phyloP scores from a whole-genome alignment of 345 rosid species.

The Citrus unshiu region DNA sequence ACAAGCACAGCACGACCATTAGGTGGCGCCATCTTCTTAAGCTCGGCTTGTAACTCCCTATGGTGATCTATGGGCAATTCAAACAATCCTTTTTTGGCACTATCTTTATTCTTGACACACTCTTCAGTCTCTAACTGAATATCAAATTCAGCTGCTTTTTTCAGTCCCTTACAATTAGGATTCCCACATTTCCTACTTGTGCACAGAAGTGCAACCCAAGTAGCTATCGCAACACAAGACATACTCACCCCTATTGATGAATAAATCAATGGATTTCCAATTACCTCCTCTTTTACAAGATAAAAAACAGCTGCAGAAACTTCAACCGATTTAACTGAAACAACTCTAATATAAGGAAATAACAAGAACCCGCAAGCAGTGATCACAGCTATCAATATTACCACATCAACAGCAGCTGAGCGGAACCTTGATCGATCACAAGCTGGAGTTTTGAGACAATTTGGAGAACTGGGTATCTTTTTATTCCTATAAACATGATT shows the following conservation, averaged over 20 bases:
- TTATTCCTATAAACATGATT: conserved; percentile 30
- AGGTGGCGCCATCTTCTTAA: conserved; percentile 79
- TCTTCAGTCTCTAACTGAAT: conserved; percentile 92
- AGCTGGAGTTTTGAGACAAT: conserved; percentile 32
- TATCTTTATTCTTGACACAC: conserved; percentile 65
- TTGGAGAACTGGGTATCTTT: conserved; percentile 35
- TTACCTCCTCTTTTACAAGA: conserved; percentile 60
- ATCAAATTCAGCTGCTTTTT: conserved; percentile 80
- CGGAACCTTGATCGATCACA: conserved; percentile 52
- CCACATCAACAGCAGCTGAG: conserved; percentile 72
- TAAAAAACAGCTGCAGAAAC: conserved; percentile 38
- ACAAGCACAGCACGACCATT: conserved; percentile 71
- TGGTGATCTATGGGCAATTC: conserved; percentile 73
- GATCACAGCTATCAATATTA: conserved; percentile 67
- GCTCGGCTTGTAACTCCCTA: conserved; percentile 62
- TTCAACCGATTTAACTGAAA: conserved; percentile 33
- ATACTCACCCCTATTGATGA: conserved; percentile 66
- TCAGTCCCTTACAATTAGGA: conserved; percentile 75
- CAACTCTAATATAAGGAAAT: conserved; percentile 56
- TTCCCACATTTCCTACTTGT: conserved; percentile 74
- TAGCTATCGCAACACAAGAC: conserved; percentile 54
- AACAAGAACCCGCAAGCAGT: conserved; percentile 71
- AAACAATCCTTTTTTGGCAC: conserved; percentile 52
- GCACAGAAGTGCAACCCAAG: conserved; percentile 56
- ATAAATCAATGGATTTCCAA: conserved; percentile 57